Conservation (phyloP, 805 yeast genomes). For the Helenozyma baotianmanensis region DNA sequence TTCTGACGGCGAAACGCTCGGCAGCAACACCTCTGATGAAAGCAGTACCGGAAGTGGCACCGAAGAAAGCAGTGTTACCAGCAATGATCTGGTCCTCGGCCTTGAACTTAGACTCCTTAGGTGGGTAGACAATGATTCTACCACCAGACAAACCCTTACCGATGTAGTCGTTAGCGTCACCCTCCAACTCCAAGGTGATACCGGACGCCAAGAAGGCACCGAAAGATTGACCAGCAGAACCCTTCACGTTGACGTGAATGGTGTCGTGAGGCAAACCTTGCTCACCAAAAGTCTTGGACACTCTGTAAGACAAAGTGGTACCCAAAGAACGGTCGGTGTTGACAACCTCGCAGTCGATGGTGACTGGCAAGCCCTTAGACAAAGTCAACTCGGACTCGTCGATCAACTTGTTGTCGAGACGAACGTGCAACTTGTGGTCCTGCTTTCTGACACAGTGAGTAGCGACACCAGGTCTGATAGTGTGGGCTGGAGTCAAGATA, state of each 20-base stretch:
- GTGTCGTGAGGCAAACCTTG: conserved; percentile 93
- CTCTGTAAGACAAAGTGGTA: conserved; percentile 88
- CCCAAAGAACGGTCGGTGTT: conserved; percentile 97
- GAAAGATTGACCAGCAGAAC: conserved; percentile 97
- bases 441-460: conserved; percentile 89
- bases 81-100: conserved; percentile 95
- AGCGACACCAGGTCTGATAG: conserved; percentile 94
- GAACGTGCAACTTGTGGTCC: conserved; percentile 88
- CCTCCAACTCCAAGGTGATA: conserved; percentile 89
- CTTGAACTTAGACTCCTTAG: conserved; percentile 74
- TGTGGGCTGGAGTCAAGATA: conserved; percentile 93
- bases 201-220: conserved; percentile 98
- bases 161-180: conserved; percentile 97
- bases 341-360: conserved; percentile 87
- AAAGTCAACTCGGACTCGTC: conserved; percentile 95
- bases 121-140: conserved; percentile 87
- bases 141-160: conserved; percentile 98
- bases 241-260: conserved; percentile 83
- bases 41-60: conserved; percentile 94
- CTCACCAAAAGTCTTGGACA: conserved; percentile 91
- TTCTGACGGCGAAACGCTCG: conserved; percentile 96
- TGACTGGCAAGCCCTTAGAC: conserved; percentile 93
- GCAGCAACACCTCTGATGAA: conserved; percentile 97
- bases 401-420: conserved; percentile 91
- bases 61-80: conserved; percentile 96